Conservation (phyloP, 169 alveolate genomes). For the Amoebophrya sp. region DNA sequence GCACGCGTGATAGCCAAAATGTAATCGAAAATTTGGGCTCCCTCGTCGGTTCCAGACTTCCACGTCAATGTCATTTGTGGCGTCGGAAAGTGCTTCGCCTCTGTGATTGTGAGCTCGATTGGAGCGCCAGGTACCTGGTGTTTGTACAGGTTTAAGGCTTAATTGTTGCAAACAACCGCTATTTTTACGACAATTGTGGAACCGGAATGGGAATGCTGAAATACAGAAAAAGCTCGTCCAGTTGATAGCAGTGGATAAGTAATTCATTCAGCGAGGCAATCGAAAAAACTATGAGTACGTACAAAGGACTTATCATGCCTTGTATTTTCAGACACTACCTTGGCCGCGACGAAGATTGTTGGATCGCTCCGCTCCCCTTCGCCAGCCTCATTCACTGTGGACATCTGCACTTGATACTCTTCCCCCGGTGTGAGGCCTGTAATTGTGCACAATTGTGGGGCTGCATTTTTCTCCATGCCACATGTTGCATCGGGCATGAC, state of each 20-base stretch:
- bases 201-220: no score
- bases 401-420: constrained; percentile 27
- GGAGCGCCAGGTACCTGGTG: neutral
- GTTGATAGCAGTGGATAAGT: no score
- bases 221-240: no score
- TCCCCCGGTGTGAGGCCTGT: neutral
- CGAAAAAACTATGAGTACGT: no score
- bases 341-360: neutral
- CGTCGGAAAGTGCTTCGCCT: neutral
- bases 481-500: neutral
- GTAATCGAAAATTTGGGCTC: neutral
- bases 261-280: no score
- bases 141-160: no score
- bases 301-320: no score
- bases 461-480: neutral
- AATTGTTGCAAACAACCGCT: no score
- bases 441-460: neutral
- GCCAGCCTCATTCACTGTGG: constrained; percentile 29
- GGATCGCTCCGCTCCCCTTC: neutral
- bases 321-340: neutral
- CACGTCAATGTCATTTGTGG: neutral
- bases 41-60: neutral
- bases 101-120: neutral
- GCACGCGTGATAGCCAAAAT: neutral
- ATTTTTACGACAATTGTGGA: no score